A percentile compares a stretch with the other conserved stretches of the same genome.
Evolutionary conservation across 2,329 filamentous ascomycete genomes (phyloP).

Genomic region (Ascochyta viciae-villosae): DNA sequence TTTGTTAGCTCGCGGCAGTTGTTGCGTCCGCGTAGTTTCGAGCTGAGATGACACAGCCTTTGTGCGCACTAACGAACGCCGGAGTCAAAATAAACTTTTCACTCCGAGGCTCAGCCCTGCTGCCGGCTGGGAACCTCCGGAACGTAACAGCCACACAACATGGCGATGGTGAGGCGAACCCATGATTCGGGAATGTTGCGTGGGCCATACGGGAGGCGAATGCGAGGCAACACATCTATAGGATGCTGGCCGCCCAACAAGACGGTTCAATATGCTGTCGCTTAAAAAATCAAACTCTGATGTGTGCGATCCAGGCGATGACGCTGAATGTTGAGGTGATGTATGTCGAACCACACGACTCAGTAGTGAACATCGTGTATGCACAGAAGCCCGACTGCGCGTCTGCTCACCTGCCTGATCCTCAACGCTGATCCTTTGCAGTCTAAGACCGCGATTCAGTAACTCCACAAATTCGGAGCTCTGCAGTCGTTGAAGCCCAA

Average conservation of each 20-base stretch:
- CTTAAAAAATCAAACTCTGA: neutral
- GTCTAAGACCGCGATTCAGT: neutral
- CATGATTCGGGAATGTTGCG: slow-evolving; percentile 10
- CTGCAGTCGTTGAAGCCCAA: slow-evolving; percentile 1
- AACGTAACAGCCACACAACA: neutral
- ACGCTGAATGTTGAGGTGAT: neutral
- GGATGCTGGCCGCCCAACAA: slow-evolving; percentile 1
- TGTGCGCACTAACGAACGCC: slow-evolving; percentile 9
- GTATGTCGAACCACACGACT: slow-evolving; percentile 3
- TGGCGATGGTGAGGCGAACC: neutral
- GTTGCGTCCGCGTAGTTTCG: slow-evolving; percentile 5
- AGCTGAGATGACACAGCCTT: slow-evolving; percentile 9
- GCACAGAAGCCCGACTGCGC: neutral
- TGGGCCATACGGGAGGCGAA: neutral
- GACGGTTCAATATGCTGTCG: neutral
- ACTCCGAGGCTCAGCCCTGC: slow-evolving; percentile 11
- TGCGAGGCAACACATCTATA: neutral
- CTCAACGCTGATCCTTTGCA: neutral
- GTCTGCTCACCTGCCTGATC: neutral
- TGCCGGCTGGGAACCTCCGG: slow-evolving; percentile 3
- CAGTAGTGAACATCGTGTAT: neutral
- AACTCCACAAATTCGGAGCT: neutral
- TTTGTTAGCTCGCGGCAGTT: neutral
- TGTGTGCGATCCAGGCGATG: neutral
- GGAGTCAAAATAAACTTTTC: slow-evolving; percentile 17